Percentiles rank a stretch among this genome's conserved stretches.
phyloP scores from a whole-genome alignment of 257 asterid genomes.

The Petrea volubilis region DNA sequence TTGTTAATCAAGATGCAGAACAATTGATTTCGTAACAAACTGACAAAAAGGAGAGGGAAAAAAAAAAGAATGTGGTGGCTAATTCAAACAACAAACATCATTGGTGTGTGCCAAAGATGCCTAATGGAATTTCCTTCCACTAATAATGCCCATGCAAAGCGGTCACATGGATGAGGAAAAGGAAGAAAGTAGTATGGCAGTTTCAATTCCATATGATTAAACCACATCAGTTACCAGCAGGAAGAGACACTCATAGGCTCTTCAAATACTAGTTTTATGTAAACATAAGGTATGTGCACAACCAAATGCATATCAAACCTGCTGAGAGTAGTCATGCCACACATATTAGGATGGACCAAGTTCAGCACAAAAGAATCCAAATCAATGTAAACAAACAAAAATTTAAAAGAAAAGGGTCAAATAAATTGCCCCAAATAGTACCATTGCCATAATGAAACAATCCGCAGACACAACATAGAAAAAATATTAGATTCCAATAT shows the following conservation, averaged over 20 bases:
- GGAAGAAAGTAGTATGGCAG: background rate
- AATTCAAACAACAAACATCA: background rate
- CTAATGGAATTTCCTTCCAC: background rate
- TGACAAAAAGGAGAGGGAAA: background rate
- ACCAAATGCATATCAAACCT: background rate
- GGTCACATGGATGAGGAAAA: background rate
- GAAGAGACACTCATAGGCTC: background rate
- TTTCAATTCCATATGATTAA: background rate
- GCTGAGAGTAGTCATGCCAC: background rate
- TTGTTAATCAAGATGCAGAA: background rate
- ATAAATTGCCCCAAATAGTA: background rate
- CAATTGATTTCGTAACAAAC: background rate
- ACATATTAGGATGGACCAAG: background rate
- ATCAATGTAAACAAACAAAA: background rate
- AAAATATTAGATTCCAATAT: background rate
- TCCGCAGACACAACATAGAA: constrained; percentile 11
- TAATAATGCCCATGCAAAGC: background rate
- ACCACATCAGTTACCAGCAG: background rate
- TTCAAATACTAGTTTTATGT: background rate
- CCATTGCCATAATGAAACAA: constrained; percentile 5
- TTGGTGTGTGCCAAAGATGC: constrained; percentile 4
- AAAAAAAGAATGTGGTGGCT: background rate
- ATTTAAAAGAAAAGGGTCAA: background rate
- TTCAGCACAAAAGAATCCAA: background rate
- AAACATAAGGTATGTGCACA: background rate